Percentiles rank a stretch among this genome's conserved stretches.
These are phyloP conservation scores for Cicer chorassanicum DNA, from an alignment of 306 rosid genomes.

Conservation along the genomic window DNA sequence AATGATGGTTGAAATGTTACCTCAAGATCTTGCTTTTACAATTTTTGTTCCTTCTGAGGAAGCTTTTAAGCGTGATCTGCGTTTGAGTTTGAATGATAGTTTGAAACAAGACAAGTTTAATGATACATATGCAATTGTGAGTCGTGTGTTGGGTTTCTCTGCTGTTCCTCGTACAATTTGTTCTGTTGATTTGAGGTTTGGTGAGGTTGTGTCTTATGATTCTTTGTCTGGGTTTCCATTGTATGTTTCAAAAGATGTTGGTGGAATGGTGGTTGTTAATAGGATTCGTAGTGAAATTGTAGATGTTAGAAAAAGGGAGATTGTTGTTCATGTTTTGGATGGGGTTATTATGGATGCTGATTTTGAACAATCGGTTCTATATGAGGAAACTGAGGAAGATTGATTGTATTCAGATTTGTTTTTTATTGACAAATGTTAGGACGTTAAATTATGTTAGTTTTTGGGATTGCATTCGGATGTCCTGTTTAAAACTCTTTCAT, in stretches of 20 bases:
- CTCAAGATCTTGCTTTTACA: slow-evolving; percentile 80
- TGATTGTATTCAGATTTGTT: neutral
- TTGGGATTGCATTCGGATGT: no score
- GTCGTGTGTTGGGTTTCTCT: slow-evolving; percentile 79
- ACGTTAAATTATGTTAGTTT: no score
- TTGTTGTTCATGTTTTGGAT: slow-evolving; percentile 76
- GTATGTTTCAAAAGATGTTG: slow-evolving; percentile 59
- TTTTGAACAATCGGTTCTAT: slow-evolving; percentile 64
- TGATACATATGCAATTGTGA: slow-evolving; percentile 69
- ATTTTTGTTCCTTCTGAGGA: slow-evolving; percentile 80
- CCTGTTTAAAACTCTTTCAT: no score
- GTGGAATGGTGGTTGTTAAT: slow-evolving; percentile 75
- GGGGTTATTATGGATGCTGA: slow-evolving; percentile 89
- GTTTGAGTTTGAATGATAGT: slow-evolving; percentile 50
- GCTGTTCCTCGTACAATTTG: slow-evolving; percentile 61
- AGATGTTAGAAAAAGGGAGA: slow-evolving; percentile 60
- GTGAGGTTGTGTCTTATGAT: slow-evolving; percentile 61
- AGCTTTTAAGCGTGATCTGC: slow-evolving; percentile 75
- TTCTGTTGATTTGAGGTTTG: slow-evolving; percentile 54
- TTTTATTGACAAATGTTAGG: no score
- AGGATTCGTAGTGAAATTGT: slow-evolving; percentile 63
- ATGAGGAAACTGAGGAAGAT: slow-evolving; percentile 52
- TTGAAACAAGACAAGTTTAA: slow-evolving; percentile 60
- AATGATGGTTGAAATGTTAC: slow-evolving; percentile 87
- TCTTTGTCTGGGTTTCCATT: slow-evolving; percentile 77